Evolutionary conservation across 73 alveolate species (phyloP), one percentile per base, ranked within the genome.

Genomic region (Paramecium sexaurelia): DNA sequence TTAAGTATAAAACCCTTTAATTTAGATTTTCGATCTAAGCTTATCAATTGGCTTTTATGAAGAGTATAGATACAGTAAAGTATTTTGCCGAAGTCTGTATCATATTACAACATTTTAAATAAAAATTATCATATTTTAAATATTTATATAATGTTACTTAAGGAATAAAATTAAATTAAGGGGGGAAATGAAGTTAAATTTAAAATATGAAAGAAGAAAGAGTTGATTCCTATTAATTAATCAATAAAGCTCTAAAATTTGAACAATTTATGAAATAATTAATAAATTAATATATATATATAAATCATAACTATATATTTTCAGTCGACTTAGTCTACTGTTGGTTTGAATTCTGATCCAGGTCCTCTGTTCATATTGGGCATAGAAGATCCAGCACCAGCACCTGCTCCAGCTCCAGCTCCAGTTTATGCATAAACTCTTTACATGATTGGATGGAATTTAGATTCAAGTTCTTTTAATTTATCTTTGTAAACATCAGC

Each of bases 391-490:
- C 96, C 61, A 26, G 97, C 41, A 41, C 98, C 98, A 57, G 96
- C 97, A 17, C 93, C 92, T 36, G 96, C 95, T 33, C 98, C 98
- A 57, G 96, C 97, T 11, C 93, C 92, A 33, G 96, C 95, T 33
- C 83, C 83, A 29, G 43, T 33, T 22, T 1, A 33, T 88, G 96
- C 98, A 92, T 96, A 96, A 67, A 96, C 66, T 84, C 93, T 95
- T 94, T 92, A 92, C 98, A 96, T 96, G 73, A 96, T 96, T 56
- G 99, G 99, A 95, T 96, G 94, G 96, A 95, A 96, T 41, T 85
- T 83, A n/a, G 92, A 95, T 93, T 93, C 97, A 69, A 95, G 40
- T 85, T 95, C 96, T 84, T 95, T 95, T 33, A 92, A 92, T 92
- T 95, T 95, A 55, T 93, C 93, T 73, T 96, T 78, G 15, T 78